phyloP scores from a whole-genome alignment of 768 basidiomycete species.

The Tricholoma sp. region DNA sequence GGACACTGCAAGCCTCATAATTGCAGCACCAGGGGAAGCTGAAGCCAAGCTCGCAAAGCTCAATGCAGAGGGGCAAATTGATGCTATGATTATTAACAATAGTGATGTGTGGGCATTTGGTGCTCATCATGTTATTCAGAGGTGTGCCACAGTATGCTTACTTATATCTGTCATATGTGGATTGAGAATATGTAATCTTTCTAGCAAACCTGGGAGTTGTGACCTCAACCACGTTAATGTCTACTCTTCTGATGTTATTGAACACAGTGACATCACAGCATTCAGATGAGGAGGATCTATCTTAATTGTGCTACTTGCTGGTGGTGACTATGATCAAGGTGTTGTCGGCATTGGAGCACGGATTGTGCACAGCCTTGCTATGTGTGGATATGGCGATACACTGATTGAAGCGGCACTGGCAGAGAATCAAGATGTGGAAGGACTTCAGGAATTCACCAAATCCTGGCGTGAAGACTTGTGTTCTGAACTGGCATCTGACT shows the following conservation, averaged over 20 bases:
- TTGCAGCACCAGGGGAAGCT: conserved; percentile 56
- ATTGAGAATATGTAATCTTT: background rate
- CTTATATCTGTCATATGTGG: too few relatives aligned
- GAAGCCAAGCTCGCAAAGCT: conserved; percentile 47
- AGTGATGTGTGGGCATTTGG: conserved; percentile 44
- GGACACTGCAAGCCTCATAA: too few relatives aligned
- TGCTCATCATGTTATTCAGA: conserved; percentile 32
- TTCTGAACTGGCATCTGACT: background rate
- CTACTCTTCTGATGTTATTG: conserved; percentile 1
- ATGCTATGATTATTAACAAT: conserved; percentile 44
- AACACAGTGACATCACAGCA: background rate
- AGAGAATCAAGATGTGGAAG: background rate
- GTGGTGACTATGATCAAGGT: conserved; percentile 62
- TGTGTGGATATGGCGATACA: conserved; percentile 53
- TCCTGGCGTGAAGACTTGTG: background rate
- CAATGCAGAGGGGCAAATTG: conserved; percentile 33
- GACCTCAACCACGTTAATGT: background rate
- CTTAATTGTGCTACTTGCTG: conserved; percentile 55
- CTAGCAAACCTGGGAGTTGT: background rate
- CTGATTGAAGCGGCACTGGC: conserved; percentile 21
- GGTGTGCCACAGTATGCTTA: conserved; percentile 19
- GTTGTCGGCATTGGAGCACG: conserved; percentile 43
- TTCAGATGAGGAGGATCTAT: conserved; percentile 39
- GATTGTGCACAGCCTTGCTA: conserved; percentile 53
- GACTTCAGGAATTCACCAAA: background rate